These are phyloP conservation scores for Gloeopeniophorella convolvens DNA, from an alignment of 768 basidiomycete genomes.

Conservation along the genomic window DNA sequence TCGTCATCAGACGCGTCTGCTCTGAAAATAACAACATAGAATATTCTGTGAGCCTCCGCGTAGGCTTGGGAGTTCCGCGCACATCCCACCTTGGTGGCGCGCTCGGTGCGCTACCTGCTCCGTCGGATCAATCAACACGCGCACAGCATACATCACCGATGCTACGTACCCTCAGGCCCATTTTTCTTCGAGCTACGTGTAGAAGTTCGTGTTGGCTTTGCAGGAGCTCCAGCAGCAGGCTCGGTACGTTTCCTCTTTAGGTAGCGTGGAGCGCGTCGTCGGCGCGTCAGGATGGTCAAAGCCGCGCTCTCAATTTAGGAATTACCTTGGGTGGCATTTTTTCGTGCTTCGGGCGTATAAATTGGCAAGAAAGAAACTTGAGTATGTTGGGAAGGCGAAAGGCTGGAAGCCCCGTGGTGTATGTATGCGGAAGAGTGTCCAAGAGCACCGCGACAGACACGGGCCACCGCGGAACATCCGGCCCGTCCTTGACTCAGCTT, in stretches of 20 bases:
- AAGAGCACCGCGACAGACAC: not conserved
- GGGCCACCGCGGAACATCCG: not conserved
- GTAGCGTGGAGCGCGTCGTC: not conserved
- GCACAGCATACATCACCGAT: not conserved
- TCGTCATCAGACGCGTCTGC: not conserved
- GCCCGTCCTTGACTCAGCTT: slow-evolving; percentile 1
- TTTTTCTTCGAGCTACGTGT: slow-evolving; percentile 29
- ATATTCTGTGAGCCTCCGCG: not conserved
- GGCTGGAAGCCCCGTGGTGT: not conserved
- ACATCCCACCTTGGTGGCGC: not conserved
- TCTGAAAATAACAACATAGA: not conserved
- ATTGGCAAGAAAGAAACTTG: slow-evolving; percentile 8
- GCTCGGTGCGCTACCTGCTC: not conserved
- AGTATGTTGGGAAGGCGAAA: slow-evolving; percentile 14
- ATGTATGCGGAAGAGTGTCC: not conserved
- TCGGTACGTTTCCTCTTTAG: slow-evolving; percentile 55
- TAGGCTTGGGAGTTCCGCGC: not conserved
- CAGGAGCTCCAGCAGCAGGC: slow-evolving; percentile 27
- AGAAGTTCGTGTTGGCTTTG: slow-evolving; percentile 43
- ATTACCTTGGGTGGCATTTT: slow-evolving; percentile 20
- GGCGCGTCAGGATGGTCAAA: not conserved
- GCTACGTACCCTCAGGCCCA: slow-evolving; percentile 24
- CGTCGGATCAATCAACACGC: not conserved
- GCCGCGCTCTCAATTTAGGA: not conserved
- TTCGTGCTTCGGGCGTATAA: not conserved